A percentile compares a stretch with the other conserved stretches of the same genome.
Conservation (phyloP, 1,284 basidiomycete species). For the Mycena sp. region DNA sequence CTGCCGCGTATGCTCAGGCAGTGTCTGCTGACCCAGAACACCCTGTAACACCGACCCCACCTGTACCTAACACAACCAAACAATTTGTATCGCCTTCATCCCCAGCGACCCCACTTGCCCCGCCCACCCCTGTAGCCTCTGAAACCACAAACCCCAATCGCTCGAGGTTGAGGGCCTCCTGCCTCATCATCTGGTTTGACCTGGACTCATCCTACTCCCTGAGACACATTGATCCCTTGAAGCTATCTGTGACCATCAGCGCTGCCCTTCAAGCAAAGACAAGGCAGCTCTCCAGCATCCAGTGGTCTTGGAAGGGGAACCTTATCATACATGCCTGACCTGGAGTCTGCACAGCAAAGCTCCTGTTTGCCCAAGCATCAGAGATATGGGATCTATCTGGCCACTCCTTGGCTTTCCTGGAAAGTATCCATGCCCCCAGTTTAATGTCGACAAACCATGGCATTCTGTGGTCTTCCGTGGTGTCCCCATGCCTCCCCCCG, state of each 20-base stretch:
- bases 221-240: neutral
- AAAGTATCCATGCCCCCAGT: neutral
- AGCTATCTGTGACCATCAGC: too few species aligned
- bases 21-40: neutral
- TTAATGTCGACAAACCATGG: neutral
- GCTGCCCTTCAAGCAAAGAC: too few species aligned
- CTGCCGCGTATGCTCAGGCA: neutral
- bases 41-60: neutral
- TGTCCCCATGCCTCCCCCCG: neutral
- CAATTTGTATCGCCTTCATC: neutral
- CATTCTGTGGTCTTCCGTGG: neutral
- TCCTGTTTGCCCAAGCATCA: neutral
- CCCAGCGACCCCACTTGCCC: neutral
- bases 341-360: neutral
- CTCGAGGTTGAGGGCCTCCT: neutral
- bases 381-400: neutral
- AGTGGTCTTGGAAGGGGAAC: neutral
- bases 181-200: neutral
- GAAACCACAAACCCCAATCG: neutral
- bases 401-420: neutral
- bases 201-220: neutral
- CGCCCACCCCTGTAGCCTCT: neutral
- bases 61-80: neutral
- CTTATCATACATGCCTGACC: neutral
- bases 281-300: neutral